Percentiles rank a stretch among this genome's conserved stretches.
These are phyloP conservation scores for Incumbomyces delicatus DNA, from an alignment of 2,329 filamentous ascomycete genomes.

Conservation along the genomic window DNA sequence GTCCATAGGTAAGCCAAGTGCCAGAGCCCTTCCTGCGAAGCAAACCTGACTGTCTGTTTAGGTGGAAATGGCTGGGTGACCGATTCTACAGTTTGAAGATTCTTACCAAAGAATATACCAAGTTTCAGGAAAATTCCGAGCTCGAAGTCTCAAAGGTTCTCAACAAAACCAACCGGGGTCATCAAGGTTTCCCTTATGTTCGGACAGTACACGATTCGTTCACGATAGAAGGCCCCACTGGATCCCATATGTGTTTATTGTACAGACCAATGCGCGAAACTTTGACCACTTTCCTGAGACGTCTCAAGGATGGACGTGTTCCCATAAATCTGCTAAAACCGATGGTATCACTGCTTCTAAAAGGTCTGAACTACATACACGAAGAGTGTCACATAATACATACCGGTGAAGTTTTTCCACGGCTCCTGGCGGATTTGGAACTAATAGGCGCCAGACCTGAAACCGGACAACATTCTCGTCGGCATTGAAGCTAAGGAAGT, in stretches of 20 bases:
- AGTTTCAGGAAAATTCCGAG: neutral
- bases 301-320: neutral
- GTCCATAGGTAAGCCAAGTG: neutral
- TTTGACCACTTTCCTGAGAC: constrained; percentile 2
- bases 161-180: neutral
- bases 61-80: constrained; percentile 1
- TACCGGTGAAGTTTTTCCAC: constrained; percentile 20
- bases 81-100: constrained; percentile 2
- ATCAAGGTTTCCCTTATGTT: constrained; percentile 3
- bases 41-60: neutral
- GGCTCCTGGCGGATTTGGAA: neutral
- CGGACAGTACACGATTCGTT: constrained; percentile 1
- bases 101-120: neutral
- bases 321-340: neutral
- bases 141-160: neutral
- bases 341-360: constrained; percentile 29
- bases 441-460: constrained; percentile 27
- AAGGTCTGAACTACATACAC: constrained; percentile 33
- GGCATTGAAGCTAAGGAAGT: constrained; percentile 22
- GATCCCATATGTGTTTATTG: neutral
- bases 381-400: constrained; percentile 31
- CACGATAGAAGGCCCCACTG: neutral
- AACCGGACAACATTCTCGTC: constrained; percentile 36
- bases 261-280: constrained; percentile 1
- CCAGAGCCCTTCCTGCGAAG: neutral